A percentile compares a stretch with the other conserved stretches of the same genome.
These are phyloP conservation scores for Kandelia obovata DNA, from an alignment of 345 rosid genomes.

Conservation along the genomic window DNA sequence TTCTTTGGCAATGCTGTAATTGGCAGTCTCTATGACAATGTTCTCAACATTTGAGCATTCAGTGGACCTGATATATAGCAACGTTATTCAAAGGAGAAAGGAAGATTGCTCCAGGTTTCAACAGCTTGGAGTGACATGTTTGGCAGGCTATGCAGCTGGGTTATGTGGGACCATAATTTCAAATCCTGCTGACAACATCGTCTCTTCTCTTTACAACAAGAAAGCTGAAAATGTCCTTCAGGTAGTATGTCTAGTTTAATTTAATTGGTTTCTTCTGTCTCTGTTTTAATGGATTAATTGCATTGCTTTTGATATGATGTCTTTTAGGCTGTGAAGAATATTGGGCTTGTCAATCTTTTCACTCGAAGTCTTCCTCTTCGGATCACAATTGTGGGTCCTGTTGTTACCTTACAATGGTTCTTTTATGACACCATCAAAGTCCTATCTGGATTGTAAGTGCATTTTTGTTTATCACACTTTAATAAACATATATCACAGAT, in stretches of 20 bases:
- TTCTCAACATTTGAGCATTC: constrained; percentile 54
- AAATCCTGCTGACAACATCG: constrained; percentile 60
- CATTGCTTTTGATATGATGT: neutral
- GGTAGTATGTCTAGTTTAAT: constrained; percentile 24
- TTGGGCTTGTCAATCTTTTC: constrained; percentile 52
- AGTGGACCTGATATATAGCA: constrained; percentile 36
- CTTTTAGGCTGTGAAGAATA: constrained; percentile 53
- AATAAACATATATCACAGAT: too few relatives aligned
- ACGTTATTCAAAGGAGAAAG: constrained; percentile 32
- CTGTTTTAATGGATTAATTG: neutral
- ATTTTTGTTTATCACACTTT: constrained; percentile 2
- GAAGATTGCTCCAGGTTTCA: constrained; percentile 46
- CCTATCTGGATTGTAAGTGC: constrained; percentile 60
- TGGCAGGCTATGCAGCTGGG: constrained; percentile 54
- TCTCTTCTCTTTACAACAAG: constrained; percentile 52
- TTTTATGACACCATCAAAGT: constrained; percentile 57
- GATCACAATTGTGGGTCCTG: constrained; percentile 54
- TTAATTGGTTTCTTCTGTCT: too few relatives aligned
- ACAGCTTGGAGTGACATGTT: constrained; percentile 51
- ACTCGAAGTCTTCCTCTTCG: constrained; percentile 67
- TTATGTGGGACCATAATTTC: constrained; percentile 47
- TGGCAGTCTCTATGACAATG: constrained; percentile 56
- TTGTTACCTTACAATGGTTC: constrained; percentile 58
- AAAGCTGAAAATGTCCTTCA: constrained; percentile 45
- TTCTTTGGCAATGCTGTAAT: constrained; percentile 9